phyloP scores from a whole-genome alignment of 768 basidiomycete species.

The Lanmaoa rubissima region DNA sequence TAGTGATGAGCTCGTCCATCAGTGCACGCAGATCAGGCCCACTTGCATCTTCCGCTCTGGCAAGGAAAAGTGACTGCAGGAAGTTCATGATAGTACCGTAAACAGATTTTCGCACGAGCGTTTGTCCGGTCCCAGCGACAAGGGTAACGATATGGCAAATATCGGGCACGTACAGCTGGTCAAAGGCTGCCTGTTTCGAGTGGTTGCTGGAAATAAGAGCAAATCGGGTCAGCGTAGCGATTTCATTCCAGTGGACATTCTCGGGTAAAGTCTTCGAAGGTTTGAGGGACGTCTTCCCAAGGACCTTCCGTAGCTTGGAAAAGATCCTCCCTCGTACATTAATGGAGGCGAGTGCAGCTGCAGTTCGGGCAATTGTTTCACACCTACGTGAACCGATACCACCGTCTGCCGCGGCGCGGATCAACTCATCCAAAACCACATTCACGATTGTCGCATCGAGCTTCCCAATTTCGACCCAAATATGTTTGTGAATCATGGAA shows the following conservation, averaged over 20 bases:
- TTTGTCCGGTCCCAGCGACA: constrained; percentile 71
- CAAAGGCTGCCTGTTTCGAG: constrained; percentile 57
- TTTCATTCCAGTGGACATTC: constrained; percentile 77
- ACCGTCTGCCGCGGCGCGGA: constrained; percentile 80
- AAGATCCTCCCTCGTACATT: constrained; percentile 76
- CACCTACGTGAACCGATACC: constrained; percentile 74
- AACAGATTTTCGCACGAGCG: constrained; percentile 72
- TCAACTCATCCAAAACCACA: constrained; percentile 73
- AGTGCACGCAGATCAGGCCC: constrained; percentile 59
- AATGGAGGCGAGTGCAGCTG: constrained; percentile 73
- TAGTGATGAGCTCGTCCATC: constrained; percentile 56
- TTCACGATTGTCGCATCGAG: constrained; percentile 68
- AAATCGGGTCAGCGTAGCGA: constrained; percentile 78
- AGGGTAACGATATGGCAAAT: constrained; percentile 76
- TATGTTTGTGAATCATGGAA: constrained; percentile 61
- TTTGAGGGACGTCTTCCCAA: constrained; percentile 69
- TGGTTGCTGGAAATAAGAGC: constrained; percentile 69
- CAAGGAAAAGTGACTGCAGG: constrained; percentile 69
- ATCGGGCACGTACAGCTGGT: constrained; percentile 82
- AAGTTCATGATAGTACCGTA: constrained; percentile 83
- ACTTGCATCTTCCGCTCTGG: constrained; percentile 55
- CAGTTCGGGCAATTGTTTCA: constrained; percentile 71
- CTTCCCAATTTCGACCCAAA: constrained; percentile 77
- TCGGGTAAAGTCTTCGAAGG: constrained; percentile 63
- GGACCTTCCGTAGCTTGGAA: constrained; percentile 73